phyloP scores from a whole-genome alignment of 139 green algal genomes.

The Volvox africanus region DNA sequence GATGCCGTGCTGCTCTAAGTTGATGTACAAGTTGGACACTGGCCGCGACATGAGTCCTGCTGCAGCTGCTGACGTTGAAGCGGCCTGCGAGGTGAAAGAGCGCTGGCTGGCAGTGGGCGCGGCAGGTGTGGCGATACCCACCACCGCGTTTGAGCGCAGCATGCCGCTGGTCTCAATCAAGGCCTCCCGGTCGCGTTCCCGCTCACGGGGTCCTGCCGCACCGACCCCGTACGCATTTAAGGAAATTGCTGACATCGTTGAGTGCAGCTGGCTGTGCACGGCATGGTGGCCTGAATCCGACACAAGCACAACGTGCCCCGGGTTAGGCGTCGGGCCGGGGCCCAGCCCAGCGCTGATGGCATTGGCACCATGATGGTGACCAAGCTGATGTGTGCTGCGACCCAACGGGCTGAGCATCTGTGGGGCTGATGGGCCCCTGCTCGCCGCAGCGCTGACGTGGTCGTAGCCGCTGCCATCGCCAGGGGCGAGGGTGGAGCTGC shows the following conservation, averaged over 20 bases:
- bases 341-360: neutral
- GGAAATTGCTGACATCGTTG: neutral
- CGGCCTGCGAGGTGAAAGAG: conserved; percentile 7
- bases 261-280: neutral
- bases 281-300: neutral
- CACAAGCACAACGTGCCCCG: too few relatives aligned
- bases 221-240: neutral
- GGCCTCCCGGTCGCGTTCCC: neutral
- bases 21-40: conserved; percentile 50
- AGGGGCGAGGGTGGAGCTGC: neutral
- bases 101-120: conserved; percentile 37
- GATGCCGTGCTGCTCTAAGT: neutral
- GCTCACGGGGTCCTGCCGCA: neutral
- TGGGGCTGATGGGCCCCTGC: neutral
- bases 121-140: conserved; percentile 9
- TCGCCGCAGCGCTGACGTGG: neutral
- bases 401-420: conserved; percentile 34
- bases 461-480: neutral
- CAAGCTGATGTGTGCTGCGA: neutral
- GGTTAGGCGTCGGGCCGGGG: neutral
- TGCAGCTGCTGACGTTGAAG: conserved; percentile 5
- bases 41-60: conserved; percentile 47
- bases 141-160: neutral
- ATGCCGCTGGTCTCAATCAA: neutral
- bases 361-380: neutral